A percentile compares a stretch with the other conserved stretches of the same genome.
These are phyloP conservation scores for Leccinum solheimii DNA, from an alignment of 1,284 basidiomycete species.

Conservation along the genomic window DNA sequence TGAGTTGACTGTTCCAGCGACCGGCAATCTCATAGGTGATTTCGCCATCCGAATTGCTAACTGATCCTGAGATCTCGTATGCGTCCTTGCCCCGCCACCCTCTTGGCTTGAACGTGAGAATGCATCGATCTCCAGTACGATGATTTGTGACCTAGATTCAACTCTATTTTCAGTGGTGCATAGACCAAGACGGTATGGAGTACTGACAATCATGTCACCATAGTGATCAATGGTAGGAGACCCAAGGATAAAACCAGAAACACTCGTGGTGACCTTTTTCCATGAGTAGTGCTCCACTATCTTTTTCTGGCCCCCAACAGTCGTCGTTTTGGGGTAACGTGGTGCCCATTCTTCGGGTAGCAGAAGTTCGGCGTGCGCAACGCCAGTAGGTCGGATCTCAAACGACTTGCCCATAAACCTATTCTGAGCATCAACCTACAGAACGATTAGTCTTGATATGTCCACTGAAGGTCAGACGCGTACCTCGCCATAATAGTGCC, in stretches of 20 bases:
- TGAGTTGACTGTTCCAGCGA: constrained; percentile 93
- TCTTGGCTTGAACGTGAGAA: constrained; percentile 93
- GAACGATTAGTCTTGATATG: neutral
- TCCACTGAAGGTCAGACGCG: neutral
- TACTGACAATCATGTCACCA: constrained; percentile 86
- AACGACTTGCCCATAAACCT: constrained; percentile 97
- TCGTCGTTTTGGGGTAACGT: constrained; percentile 55
- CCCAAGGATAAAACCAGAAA: constrained; percentile 94
- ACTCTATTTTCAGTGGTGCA: neutral
- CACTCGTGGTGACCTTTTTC: constrained; percentile 94
- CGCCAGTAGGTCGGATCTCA: constrained; percentile 93
- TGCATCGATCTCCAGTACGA: constrained; percentile 87
- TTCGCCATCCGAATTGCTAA: constrained; percentile 67
- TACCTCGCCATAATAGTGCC: constrained; percentile 93
- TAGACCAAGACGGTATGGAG: neutral
- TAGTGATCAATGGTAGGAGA: constrained; percentile 96
- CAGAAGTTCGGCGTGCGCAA: constrained; percentile 87
- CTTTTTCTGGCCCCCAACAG: constrained; percentile 44
- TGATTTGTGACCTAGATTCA: constrained; percentile 79
- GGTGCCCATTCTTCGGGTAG: constrained; percentile 69
- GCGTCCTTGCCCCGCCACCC: constrained; percentile 94
- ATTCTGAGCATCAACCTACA: constrained; percentile 85
- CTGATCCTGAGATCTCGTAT: constrained; percentile 88
- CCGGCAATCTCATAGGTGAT: constrained; percentile 91
- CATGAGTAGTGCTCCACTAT: constrained; percentile 86